Evolutionary conservation across 192 early-diverging fungal species (phyloP), one percentile per base, ranked within the genome.

Genomic region (Coemansia sp.): DNA sequence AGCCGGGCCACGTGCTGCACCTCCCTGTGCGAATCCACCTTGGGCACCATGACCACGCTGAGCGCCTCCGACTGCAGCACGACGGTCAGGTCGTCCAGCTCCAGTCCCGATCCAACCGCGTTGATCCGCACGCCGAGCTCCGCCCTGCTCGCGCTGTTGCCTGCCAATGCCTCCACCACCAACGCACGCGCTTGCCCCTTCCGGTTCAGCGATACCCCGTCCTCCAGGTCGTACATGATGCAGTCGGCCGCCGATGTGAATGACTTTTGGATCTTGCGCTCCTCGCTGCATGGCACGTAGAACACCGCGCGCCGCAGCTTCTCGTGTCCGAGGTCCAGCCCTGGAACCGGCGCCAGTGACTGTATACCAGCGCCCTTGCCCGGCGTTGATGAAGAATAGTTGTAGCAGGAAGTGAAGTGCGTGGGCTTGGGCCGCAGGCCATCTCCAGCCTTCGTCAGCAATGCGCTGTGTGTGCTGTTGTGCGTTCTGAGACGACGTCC

Each of bases 71-170:
- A 87, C 43, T 83, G 87, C 58, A 94, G 84, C 56, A 94, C 82
- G 4, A 90, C 90, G 40, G 87, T 86, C 12, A 98, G 80, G 71
- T 98, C 96, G 42, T 91, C 89, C 22, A 86, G 72, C 66, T 92
- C 94, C 63, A 87, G 59, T 63, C 87, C 91, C 12, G 90, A 91
- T 18, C 92, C 91, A 26, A 95, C 78, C 11, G 89, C 76, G 75
- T 98, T 98, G 69, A 98, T 96, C 42, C 96, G 88, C 37, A 98
- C 96, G 7, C 92, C 91, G 60, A 91, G 89, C 72, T 96, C 95
- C 0, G 85, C 55, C 9, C 40, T 22, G 6, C 41, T 37, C 8
- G 61, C 37, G 26, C 26, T 54, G 43, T 67, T 67, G 45, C 82
- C 79, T 58, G 84, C 84, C 19, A 90, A 80, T 13, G 92, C 92